phyloP scores from a whole-genome alignment of 2,329 filamentous ascomycete genomes.

The Talaromyces sp. region DNA sequence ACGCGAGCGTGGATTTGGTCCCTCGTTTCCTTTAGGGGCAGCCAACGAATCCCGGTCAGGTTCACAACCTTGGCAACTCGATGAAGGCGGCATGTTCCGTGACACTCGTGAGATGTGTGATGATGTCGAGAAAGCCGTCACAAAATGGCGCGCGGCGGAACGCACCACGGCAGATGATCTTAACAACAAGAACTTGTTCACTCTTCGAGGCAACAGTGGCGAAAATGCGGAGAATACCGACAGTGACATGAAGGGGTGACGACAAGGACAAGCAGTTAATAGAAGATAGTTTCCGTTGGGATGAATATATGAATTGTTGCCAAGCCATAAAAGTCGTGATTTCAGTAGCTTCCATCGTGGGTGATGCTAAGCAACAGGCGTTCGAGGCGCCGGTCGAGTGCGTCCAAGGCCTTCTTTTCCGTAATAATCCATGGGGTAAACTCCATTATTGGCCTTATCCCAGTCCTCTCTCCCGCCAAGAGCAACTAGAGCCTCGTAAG shows the following conservation, averaged over 20 bases:
- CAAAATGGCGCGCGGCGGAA: slow-evolving; percentile 70
- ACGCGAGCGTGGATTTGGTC: slow-evolving; percentile 63
- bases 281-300: not conserved
- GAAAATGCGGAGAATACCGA: slow-evolving; percentile 33
- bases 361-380: not conserved
- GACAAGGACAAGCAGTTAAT: not conserved
- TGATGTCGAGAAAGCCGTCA: slow-evolving; percentile 74
- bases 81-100: slow-evolving; percentile 80
- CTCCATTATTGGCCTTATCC: slow-evolving; percentile 54
- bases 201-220: slow-evolving; percentile 31
- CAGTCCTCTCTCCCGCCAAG: slow-evolving; percentile 72
- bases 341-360: not conserved
- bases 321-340: not conserved
- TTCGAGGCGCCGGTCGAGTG: slow-evolving; percentile 48
- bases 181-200: slow-evolving; percentile 30
- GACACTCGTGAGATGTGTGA: slow-evolving; percentile 86
- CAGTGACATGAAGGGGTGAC: slow-evolving; percentile 25
- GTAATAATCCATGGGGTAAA: slow-evolving; percentile 99
- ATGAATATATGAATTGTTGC: not conserved
- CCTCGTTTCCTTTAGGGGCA: slow-evolving; percentile 49
- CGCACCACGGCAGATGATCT: slow-evolving; percentile 29
- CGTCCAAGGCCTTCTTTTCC: slow-evolving; percentile 83
- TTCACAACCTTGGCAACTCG: slow-evolving; percentile 57
- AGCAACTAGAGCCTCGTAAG: slow-evolving; percentile 92
- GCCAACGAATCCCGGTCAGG: slow-evolving; percentile 31